Evolutionary conservation across 2,329 filamentous ascomycete genomes (phyloP), one percentile per base, ranked within the genome.

Genomic region (Mariannaea sp.): DNA sequence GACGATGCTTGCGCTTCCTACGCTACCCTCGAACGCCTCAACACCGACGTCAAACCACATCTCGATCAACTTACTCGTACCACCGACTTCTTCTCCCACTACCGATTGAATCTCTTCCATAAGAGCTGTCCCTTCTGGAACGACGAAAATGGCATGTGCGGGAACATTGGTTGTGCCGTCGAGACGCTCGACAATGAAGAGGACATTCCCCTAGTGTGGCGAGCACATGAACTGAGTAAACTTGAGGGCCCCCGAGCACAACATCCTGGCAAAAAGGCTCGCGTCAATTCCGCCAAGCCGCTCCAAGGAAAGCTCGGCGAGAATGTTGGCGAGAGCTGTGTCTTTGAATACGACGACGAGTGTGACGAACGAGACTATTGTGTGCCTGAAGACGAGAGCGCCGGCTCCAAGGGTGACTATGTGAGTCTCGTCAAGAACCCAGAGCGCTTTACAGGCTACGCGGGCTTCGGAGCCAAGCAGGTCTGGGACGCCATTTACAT

Each of bases 41-140:
- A 97, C 74, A 74, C 80, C 61, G 82, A 84, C 55, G 80, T 97
- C 58, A 86, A 87, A 65, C 89, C 92, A 14, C 83, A 86, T 46
- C 77, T 99, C 62, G 83, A 90, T 65, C 87, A 90, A 49, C 84
- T 99, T 39, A 96, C 91, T 0, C 84, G 84, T 64, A 85, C 89
- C 47, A 96, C 93, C 71, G 94, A 99, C 74, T 99, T 97, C 81
- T 99, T 99, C 75, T 93, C 93, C 47, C 92, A 97, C 74, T 99
- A 97, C 77, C 88, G 94, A 53, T 78, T 99, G 39, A 97, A 97
- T 71, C 82, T 99, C 16, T 99, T 91, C 74, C 89, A 95, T 73
- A 96, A 94, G 73, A 85, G 84, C 74, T 99, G 94, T 68, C 94
- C 94, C 0, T 99, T 97, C 71, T 99, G 94, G 93, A 84, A 87